Evolutionary conservation across 1,284 basidiomycete genomes (phyloP).

Genomic region (Melampsora occidentalis): DNA sequence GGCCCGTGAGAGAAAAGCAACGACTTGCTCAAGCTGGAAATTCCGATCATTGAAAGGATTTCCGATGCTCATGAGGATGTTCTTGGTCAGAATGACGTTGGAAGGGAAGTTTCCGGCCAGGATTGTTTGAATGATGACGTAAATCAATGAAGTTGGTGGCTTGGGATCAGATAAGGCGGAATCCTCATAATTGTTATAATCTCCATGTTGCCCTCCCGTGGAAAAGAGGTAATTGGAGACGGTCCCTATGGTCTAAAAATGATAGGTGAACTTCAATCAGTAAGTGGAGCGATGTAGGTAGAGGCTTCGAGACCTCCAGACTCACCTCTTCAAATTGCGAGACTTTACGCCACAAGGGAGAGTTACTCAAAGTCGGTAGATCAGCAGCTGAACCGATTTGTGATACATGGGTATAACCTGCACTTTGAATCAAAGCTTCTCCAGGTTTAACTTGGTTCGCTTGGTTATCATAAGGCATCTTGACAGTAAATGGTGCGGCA

Average conservation of each 20-base stretch:
- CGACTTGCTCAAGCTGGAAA: constrained; percentile 30
- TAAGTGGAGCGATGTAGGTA: not conserved
- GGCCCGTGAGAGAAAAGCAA: constrained; percentile 21
- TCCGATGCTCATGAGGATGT: constrained; percentile 13
- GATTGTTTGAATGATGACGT: constrained; percentile 32
- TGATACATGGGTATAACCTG: constrained; percentile 39
- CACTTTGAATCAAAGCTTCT: constrained; percentile 32
- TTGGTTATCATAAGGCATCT: not conserved
- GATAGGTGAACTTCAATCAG: no score
- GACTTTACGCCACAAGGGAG: constrained; percentile 26
- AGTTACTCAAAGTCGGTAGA: constrained; percentile 16
- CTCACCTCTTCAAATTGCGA: constrained; percentile 32
- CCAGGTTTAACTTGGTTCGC: constrained; percentile 17
- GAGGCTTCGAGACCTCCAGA: not conserved
- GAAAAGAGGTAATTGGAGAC: constrained; percentile 35
- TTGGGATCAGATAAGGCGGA: constrained; percentile 18
- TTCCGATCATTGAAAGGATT: constrained; percentile 34
- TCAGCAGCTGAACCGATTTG: constrained; percentile 40
- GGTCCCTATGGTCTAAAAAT: constrained; percentile 25
- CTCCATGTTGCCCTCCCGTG: constrained; percentile 16
- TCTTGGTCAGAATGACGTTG: constrained; percentile 7
- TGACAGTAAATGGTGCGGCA: not conserved
- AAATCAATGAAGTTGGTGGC: constrained; percentile 22
- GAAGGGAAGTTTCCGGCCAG: constrained; percentile 25
- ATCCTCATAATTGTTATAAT: constrained; percentile 19